These are phyloP conservation scores for Rutidosis leptorrhynchoides DNA, from an alignment of 129 eudicot species.

Conservation along the genomic window DNA sequence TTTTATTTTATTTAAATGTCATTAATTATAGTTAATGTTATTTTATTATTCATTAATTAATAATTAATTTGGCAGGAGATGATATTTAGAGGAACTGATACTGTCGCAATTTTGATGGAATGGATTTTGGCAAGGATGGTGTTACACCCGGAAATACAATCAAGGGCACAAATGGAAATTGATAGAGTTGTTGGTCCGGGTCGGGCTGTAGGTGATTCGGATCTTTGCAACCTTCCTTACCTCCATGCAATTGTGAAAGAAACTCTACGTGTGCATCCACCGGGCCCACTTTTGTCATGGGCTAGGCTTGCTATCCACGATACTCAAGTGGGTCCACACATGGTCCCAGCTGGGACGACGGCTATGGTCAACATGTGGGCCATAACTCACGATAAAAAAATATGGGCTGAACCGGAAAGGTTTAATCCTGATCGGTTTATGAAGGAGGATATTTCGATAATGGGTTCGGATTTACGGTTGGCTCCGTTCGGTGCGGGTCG, in stretches of 20 bases:
- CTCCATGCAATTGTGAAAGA: constrained; percentile 84
- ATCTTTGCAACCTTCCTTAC: constrained; percentile 66
- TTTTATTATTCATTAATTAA: background rate
- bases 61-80: constrained; percentile 54
- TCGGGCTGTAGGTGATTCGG: constrained; percentile 42
- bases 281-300: constrained; percentile 98
- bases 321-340: constrained; percentile 69
- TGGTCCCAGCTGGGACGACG: constrained; percentile 84
- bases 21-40: background rate
- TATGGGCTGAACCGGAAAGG: constrained; percentile 59
- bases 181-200: constrained; percentile 49
- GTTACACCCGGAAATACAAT: constrained; percentile 79
- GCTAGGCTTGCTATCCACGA: constrained; percentile 91
- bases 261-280: constrained; percentile 83
- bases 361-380: constrained; percentile 99
- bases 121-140: constrained; percentile 96
- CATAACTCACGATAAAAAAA: constrained; percentile 56
- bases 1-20: background rate
- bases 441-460: constrained; percentile 51
- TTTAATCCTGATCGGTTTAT: constrained; percentile 79
- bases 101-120: constrained; percentile 80
- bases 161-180: constrained; percentile 74
- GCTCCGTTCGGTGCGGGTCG: constrained; percentile 99
- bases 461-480: constrained; percentile 87
- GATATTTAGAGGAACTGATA: constrained; percentile 97